phyloP scores from a whole-genome alignment of 2,329 filamentous ascomycete genomes.

The Purpureocillium takamizusanense region DNA sequence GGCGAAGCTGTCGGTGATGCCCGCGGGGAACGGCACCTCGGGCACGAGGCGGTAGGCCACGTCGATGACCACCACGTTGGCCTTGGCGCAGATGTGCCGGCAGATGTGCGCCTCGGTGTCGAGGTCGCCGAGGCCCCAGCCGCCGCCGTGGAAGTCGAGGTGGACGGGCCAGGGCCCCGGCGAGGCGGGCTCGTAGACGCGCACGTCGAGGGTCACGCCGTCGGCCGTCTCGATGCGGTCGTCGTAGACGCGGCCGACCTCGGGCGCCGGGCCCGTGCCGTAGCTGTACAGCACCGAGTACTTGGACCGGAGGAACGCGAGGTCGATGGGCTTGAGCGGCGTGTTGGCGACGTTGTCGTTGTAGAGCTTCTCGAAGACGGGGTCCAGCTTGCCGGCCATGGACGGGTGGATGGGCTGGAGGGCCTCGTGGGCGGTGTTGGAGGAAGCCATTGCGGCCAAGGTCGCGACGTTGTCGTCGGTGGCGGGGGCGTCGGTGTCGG shows the following conservation, averaged over 20 bases:
- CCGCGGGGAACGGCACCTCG: conserved; percentile 37
- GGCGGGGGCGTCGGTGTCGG: not conserved
- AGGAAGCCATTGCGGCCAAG: conserved; percentile 3
- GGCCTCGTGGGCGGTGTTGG: conserved; percentile 25
- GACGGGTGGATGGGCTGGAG: conserved; percentile 39
- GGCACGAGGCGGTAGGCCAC: conserved; percentile 44
- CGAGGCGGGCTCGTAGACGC: conserved; percentile 33
- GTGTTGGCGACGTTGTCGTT: conserved; percentile 33
- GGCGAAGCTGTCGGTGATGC: conserved; percentile 38
- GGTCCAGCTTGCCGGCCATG: conserved; percentile 35
- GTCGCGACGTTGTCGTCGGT: not conserved
- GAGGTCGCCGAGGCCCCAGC: conserved; percentile 40
- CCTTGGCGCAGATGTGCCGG: conserved; percentile 33
- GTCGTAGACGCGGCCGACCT: conserved; percentile 29
- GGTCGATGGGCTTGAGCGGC: conserved; percentile 28
- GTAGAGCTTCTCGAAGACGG: conserved; percentile 37
- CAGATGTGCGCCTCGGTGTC: conserved; percentile 40
- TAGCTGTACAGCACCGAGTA: conserved; percentile 36
- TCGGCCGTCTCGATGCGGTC: conserved; percentile 17
- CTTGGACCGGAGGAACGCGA: conserved; percentile 25
- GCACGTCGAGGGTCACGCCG: conserved; percentile 18
- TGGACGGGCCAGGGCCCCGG: conserved; percentile 36
- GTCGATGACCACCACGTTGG: conserved; percentile 36
- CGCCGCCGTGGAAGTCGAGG: conserved; percentile 39
- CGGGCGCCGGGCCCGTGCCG: conserved; percentile 30